Percentiles rank a stretch among this genome's conserved stretches.
phyloP scores from a whole-genome alignment of 2,329 filamentous ascomycete species.

The Microdochium bolleyi region DNA sequence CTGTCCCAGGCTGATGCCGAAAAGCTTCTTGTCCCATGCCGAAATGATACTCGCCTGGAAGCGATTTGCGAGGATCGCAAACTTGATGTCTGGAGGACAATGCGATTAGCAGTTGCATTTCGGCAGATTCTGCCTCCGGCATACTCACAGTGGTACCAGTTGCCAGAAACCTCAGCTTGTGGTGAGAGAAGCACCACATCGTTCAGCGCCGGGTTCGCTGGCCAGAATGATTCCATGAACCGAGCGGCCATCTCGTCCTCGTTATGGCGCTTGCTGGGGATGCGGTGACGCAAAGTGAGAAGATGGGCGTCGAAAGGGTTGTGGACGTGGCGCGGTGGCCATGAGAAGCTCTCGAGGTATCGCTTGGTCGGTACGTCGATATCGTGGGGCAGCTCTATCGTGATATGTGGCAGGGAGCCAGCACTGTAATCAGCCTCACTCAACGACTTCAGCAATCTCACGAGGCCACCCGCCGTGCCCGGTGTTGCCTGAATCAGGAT shows the following conservation, averaged over 20 bases:
- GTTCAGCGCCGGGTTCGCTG: conserved; percentile 50
- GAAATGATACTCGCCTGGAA: conserved; percentile 2
- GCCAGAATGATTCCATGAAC: conserved; percentile 85
- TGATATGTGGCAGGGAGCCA: conserved; percentile 63
- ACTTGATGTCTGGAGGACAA: conserved; percentile 57
- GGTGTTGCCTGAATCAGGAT: conserved; percentile 73
- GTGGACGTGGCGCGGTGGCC: conserved; percentile 46
- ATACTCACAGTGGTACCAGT: conserved; percentile 69
- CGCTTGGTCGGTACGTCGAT: conserved; percentile 57
- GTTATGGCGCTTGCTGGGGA: conserved; percentile 50
- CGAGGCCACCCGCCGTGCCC: conserved; percentile 63
- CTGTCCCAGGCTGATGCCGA: conserved; percentile 75
- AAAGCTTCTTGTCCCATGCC: conserved; percentile 42
- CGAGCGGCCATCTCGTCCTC: conserved; percentile 66
- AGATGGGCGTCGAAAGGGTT: conserved; percentile 36
- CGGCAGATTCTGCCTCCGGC: background rate
- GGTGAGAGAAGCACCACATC: conserved; percentile 83
- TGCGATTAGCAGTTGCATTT: background rate
- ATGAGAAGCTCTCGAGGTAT: conserved; percentile 57
- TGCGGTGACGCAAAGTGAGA: conserved; percentile 67
- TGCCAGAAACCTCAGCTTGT: conserved; percentile 68
- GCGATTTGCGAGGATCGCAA: conserved; percentile 63
- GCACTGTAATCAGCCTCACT: conserved; percentile 68
- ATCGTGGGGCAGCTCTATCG: conserved; percentile 70
- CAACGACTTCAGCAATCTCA: conserved; percentile 71